Base-by-base conservation (phyloP, 345 rosid genomes). In the Brassica juncea region DNA sequence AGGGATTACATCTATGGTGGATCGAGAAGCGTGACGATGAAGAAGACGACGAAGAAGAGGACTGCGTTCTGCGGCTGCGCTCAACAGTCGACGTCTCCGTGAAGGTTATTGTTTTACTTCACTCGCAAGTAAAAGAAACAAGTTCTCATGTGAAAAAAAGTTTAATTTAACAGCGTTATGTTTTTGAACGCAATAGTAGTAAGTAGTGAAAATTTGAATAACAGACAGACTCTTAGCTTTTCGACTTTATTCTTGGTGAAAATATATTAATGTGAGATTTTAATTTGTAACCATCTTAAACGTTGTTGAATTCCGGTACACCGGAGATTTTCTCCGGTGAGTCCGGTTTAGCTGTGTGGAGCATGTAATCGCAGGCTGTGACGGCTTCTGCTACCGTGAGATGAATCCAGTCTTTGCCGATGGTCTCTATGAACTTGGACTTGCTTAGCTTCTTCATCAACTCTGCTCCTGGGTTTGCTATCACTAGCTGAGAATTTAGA, bases 401-500 rank as follows among this genome's bases (percentile, higher is more conserved):
- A 82, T 84, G 85, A 32, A 94, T 84, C 91, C 87, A 90, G 77
- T 89, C 90, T 35, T 86, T 87, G 9, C 98, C 97, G 11, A 94
- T 54, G 42, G 8, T 83, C 47, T 91, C 98, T 0, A 89, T 72
- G 68, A 89, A 81, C 77, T 86, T 86, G 66, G 98, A 79, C 77
- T 90, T 90, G 86, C 86, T 87, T 8, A 94, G 85, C 86, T 94
- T 94, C 91, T 91, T 94, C 88, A 84, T 90, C 75, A 94, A 90
- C 66, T 94, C 99, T 25, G 94, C 87, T 80, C 93, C 99, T 2
- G 99, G 99, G 81, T 94, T 94, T 0, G 91, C 95, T 83, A 92
- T 12, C 15, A 79, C 94, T 67, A 94, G 89, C 99, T 92, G 65
- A 1, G 30, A 74, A 52, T 10, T 63, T 59, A 66, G 2, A 31